phyloP scores from a whole-genome alignment of 768 basidiomycete genomes.

The Tulasnella sp. region DNA sequence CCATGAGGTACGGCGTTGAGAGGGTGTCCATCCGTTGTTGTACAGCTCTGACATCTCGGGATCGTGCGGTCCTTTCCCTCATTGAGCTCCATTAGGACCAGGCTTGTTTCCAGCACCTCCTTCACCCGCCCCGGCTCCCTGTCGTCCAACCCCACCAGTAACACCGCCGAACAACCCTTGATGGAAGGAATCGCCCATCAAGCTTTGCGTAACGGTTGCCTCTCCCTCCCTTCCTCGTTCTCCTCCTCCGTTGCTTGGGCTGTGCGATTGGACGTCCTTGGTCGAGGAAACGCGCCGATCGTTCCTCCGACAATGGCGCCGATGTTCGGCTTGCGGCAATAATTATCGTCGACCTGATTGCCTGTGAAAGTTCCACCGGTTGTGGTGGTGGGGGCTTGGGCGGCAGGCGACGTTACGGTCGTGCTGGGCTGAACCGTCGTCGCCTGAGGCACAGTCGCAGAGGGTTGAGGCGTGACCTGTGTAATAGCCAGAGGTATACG shows the following conservation, averaged over 20 bases:
- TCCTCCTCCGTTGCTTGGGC: neutral
- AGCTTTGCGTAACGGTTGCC: neutral
- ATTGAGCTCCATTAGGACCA: neutral
- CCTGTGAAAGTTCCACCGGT: neutral
- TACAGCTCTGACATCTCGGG: neutral
- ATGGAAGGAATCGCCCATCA: neutral
- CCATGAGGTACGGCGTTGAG: neutral
- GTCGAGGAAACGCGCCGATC: neutral
- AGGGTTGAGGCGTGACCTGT: neutral
- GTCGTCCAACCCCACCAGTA: neutral
- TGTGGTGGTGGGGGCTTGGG: neutral
- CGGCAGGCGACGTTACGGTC: neutral
- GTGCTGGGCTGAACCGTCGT: neutral
- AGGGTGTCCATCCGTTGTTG: neutral
- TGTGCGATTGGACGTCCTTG: neutral
- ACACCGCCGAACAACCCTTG: neutral
- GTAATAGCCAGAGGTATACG: neutral
- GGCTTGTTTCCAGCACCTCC: neutral
- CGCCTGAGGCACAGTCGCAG: neutral
- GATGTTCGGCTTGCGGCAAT: neutral
- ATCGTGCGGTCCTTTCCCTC: neutral
- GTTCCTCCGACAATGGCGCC: too few species aligned
- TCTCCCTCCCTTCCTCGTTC: neutral
- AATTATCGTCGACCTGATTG: neutral
- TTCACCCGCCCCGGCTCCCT: neutral